phyloP scores from a whole-genome alignment of 176 grass and related monocot species.

The Tillandsia fasciculata region DNA sequence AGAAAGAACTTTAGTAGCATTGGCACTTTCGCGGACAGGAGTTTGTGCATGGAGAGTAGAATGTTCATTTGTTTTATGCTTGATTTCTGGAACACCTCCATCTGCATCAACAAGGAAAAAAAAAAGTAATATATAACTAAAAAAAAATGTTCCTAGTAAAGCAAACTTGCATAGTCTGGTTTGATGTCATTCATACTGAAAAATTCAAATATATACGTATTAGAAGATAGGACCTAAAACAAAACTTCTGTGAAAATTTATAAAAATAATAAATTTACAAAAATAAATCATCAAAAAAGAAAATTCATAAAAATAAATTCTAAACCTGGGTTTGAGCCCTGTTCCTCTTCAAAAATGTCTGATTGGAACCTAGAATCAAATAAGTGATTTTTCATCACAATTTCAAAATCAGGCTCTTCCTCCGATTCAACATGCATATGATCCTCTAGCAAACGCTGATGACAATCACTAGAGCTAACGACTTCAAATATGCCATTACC shows the following conservation, averaged over 20 bases:
- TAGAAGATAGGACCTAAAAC: not conserved
- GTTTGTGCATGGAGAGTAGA: conserved; percentile 12
- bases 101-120: not conserved
- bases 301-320: conserved; percentile 14
- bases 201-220: not conserved
- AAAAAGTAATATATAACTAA: not conserved
- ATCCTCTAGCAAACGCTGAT: conserved; percentile 13
- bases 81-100: not conserved
- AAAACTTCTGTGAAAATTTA: not conserved
- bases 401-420: conserved; percentile 12
- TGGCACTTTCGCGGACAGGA: not conserved
- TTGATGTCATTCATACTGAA: not conserved
- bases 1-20: conserved; percentile 17
- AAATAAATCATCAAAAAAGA: not conserved
- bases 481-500: conserved; percentile 49
- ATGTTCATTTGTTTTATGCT: conserved; percentile 13
- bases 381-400: conserved; percentile 10
- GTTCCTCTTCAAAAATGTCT: conserved; percentile 17
- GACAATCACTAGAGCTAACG: conserved; percentile 16
- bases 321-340: conserved; percentile 24
- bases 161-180: not conserved
- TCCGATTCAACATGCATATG: conserved; percentile 15
- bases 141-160: not conserved
- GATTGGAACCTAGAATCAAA: conserved; percentile 13
- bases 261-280: not conserved